Conservation (phyloP, 106 monocot species). For the Acorus gramineus region DNA sequence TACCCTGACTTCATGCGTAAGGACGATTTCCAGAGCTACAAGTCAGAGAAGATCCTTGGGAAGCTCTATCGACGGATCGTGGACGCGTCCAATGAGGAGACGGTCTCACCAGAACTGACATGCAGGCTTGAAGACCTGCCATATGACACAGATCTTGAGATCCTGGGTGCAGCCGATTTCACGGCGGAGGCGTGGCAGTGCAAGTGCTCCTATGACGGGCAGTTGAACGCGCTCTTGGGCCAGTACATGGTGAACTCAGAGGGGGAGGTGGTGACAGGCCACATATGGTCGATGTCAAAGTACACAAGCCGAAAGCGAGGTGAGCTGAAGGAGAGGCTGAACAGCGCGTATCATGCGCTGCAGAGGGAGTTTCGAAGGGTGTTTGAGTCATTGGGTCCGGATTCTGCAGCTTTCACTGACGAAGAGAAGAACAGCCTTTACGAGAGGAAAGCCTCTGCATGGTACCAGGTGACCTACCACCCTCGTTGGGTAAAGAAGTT, state of each 20-base stretch:
- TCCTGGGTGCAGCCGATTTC: conserved; percentile 33
- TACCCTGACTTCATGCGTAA: conserved; percentile 96
- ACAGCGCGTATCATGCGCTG: conserved; percentile 53
- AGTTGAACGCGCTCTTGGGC: conserved; percentile 58
- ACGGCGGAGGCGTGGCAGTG: conserved; percentile 49
- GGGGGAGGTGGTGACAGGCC: conserved; percentile 73
- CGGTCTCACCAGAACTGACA: conserved; percentile 7
- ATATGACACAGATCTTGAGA: conserved; percentile 64
- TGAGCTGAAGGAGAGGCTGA: conserved; percentile 70
- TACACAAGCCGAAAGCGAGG: conserved; percentile 63
- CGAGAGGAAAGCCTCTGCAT: conserved; percentile 76
- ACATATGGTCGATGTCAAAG: conserved; percentile 51
- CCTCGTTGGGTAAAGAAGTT: conserved; percentile 51
- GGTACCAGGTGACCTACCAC: conserved; percentile 95
- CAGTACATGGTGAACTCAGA: conserved; percentile 61
- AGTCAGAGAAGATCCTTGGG: conserved; percentile 75
- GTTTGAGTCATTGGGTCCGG: conserved; percentile 33
- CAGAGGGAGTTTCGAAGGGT: conserved; percentile 44
- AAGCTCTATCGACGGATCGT: conserved; percentile 58
- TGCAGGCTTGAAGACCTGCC: conserved; percentile 30
- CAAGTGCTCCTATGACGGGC: conserved; percentile 66
- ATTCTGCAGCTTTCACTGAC: conserved; percentile 19
- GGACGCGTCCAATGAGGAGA: conserved; percentile 33
- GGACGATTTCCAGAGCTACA: conserved; percentile 44
- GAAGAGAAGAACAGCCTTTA: conserved; percentile 39